phyloP scores from a whole-genome alignment of 23 red algal genomes.

The Agarophyton chilense region DNA sequence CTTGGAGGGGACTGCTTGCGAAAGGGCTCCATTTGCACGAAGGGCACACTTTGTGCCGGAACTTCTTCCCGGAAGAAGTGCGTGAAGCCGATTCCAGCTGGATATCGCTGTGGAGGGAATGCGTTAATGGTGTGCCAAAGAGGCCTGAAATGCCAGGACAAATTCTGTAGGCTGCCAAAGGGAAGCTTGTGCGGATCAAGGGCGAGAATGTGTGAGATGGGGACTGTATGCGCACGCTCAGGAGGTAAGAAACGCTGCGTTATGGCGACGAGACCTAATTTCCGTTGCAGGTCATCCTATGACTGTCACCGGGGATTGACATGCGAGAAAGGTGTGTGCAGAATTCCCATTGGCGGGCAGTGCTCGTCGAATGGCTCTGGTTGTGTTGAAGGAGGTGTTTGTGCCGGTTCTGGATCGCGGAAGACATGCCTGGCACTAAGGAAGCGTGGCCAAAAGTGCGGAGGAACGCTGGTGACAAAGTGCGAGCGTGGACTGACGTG shows the following conservation, averaged over 20 bases:
- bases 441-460: neutral
- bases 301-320: neutral
- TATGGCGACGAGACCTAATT: neutral
- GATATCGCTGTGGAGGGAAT: conserved; percentile 24
- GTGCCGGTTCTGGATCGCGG: neutral
- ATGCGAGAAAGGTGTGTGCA: conserved; percentile 37
- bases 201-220: neutral
- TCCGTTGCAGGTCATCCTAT: neutral
- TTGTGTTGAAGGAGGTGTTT: conserved; percentile 35
- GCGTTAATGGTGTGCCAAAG: conserved; percentile 19
- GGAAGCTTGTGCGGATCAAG: neutral
- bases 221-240: conserved; percentile 33
- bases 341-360: neutral
- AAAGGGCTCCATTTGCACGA: neutral
- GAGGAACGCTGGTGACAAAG: neutral
- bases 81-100: conserved; percentile 22
- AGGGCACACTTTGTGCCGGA: conserved; percentile 34
- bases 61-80: neutral
- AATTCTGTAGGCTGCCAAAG: neutral
- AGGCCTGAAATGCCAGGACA: conserved; percentile 11
- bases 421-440: conserved; percentile 53
- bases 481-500: conserved; percentile 17
- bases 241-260: neutral
- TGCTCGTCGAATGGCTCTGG: neutral
- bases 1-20: neutral